Evolutionary conservation across 2,329 filamentous ascomycete species (phyloP), one percentile per base, ranked within the genome.

Genomic region (Talaromyces marneffei): DNA sequence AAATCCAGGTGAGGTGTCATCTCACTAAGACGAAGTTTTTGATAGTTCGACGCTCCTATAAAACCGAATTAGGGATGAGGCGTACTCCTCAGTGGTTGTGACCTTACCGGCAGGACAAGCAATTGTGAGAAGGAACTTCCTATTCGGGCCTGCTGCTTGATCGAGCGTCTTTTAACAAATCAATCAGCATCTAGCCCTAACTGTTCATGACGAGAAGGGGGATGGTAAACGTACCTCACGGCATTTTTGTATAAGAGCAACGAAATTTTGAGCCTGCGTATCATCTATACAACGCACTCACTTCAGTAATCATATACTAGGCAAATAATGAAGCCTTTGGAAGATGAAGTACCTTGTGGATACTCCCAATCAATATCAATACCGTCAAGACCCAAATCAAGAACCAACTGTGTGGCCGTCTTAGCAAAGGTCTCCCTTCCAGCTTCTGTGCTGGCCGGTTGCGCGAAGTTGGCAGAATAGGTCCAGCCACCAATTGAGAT

Each of bases 401-500:
- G 88, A 67, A 97, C 80, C 37, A 97, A 78, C 23, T 86, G 81
- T 0, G 96, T 88, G 35, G 90, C 87, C 29, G 84, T 85, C 56
- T 82, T 79, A 1, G 89, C 90, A 71, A 96, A 95, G 1, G 65
- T 81, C 63, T 78, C 76, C 12, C 90, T 83, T 7, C 87, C 85
- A 5, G 79, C 77, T 0, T 81, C 79, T 0, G 87, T 87, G 18
- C 84, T 85, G 0, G 85, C 85, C 0, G 91, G 89, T 29, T 77
- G 78, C 0, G 85, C 79, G 75, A 97, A 95, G 77, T 96, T 94
- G 73, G 84, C 75, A 3, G 87, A 90, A 72, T 89, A 91, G 0
- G 86, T 89, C 86, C 87, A 93, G 16, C 91, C 91, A 33, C 91
- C 91, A 62, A 94, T 90, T 60, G 88, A 92, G 2, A 97, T 83